Conservation (phyloP, 345 rosid genomes). For the Syzygium oleosum region DNA sequence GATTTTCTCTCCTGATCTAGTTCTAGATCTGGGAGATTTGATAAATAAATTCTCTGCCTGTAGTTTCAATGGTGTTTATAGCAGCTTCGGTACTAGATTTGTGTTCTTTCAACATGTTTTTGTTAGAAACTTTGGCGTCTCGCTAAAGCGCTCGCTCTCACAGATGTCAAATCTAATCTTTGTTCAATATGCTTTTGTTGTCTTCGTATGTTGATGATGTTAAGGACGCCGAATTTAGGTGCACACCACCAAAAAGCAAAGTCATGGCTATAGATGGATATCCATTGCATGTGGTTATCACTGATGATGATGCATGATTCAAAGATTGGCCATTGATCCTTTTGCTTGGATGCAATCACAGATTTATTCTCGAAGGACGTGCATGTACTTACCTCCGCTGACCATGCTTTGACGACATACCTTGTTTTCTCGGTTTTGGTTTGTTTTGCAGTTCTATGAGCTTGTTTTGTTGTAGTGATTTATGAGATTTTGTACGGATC, state of each 20-base stretch:
- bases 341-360: fast-evolving
- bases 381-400: fast-evolving
- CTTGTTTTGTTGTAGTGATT: background rate
- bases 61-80: background rate
- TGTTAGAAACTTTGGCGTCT: background rate
- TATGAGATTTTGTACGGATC: background rate
- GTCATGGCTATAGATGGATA: background rate
- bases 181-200: background rate
- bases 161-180: fast-evolving
- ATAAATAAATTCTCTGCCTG: fast-evolving
- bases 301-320: background rate
- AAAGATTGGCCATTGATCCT: fast-evolving
- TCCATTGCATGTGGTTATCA: background rate
- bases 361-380: background rate
- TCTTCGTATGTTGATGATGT: fast-evolving
- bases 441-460: background rate
- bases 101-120: too few species aligned
- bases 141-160: background rate
- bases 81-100: fast-evolving
- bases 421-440: background rate
- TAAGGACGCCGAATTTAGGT: background rate
- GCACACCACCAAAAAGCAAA: fast-evolving
- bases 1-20: too few species aligned
- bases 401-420: background rate
- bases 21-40: background rate